Base-by-base conservation (phyloP, 116 monocot species). In the Thalassia testudinum region DNA sequence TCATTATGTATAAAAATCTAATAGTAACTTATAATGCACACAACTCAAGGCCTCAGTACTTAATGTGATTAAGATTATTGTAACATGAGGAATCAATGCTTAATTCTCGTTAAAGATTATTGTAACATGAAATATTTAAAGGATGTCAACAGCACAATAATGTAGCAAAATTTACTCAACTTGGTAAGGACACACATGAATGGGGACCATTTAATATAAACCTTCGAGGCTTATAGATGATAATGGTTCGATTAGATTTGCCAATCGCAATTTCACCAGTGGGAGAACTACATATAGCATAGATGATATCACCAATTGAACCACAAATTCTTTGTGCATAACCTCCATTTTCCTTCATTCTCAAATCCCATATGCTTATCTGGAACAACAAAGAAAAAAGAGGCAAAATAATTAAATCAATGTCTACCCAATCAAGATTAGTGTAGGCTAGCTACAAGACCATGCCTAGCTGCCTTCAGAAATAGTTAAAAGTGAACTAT, bases 381-480 rank as follows among this genome's bases (percentile, higher is more conserved):
- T 93, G 70, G 10, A 79, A 0, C 37, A n/a, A 42, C 18, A 50
- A 50, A 37, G 52, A 18, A 42, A 61, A 37, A 40, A 42, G 21
- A n/a, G n/a, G n/a, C n/a, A n/a, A n/a, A n/a, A 49, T 58, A 3
- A 30, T 56, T n/a, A 59, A 40, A 13, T n/a, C 7, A 17, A 38
- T 42, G 1, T 24, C 25, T 4, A 22, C 19, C n/a, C 2, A 48
- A 21, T 44, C 11, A 20, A 12, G n/a, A n/a, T 27, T 16, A 49
- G 20, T 24, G 25, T 42, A 50, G n/a, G 5, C 18, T 37, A 28
- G 43, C 26, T 29, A 7, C 4, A 30, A 20, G 23, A 43, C 10
- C 65, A 49, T 62, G 82, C 91, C 78, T 92, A 86, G 62, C 86
- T 82, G 22, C 86, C 91, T 75, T 92, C 91, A 50, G 76, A 79